Percentiles rank a stretch among this genome's conserved stretches.
These are phyloP conservation scores for Obba rivulosa DNA, from an alignment of 768 basidiomycete species.

Conservation along the genomic window DNA sequence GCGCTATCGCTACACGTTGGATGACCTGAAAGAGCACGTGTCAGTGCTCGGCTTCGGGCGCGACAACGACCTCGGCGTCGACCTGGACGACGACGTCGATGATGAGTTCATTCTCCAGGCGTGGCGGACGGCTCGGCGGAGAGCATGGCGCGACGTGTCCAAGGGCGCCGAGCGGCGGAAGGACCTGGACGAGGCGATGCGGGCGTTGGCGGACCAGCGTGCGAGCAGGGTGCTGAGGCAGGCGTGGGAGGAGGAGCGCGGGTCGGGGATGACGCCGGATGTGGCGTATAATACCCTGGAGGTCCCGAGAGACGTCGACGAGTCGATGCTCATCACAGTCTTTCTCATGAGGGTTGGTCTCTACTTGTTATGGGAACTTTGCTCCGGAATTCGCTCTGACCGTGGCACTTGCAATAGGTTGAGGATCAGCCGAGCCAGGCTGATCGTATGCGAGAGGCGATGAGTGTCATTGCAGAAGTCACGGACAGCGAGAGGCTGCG, in stretches of 20 bases:
- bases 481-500: conserved; percentile 69
- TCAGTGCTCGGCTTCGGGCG: conserved; percentile 61
- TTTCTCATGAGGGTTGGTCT: conserved; percentile 62
- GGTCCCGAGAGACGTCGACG: conserved; percentile 65
- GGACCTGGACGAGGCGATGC: conserved; percentile 62
- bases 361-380: conserved; percentile 2
- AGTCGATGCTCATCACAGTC: conserved; percentile 71
- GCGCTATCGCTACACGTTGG: conserved; percentile 56
- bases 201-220: conserved; percentile 60
- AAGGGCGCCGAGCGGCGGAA: conserved; percentile 43
- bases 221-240: conserved; percentile 45
- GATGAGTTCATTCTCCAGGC: conserved; percentile 68
- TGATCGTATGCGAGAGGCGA: conserved; percentile 68
- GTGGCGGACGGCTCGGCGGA: conserved; percentile 54
- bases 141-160: conserved; percentile 45
- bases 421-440: conserved; percentile 64
- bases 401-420: conserved; percentile 36
- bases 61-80: conserved; percentile 52
- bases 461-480: conserved; percentile 68
- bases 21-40: conserved; percentile 48
- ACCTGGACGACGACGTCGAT: conserved; percentile 65
- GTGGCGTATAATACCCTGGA: conserved; percentile 70
- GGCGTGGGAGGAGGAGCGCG: conserved; percentile 50
- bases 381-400: conserved; percentile 1
- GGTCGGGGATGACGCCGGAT: conserved; percentile 58